Base-by-base conservation (phyloP, 2,329 filamentous ascomycete genomes). In the Apiospora koreana region DNA sequence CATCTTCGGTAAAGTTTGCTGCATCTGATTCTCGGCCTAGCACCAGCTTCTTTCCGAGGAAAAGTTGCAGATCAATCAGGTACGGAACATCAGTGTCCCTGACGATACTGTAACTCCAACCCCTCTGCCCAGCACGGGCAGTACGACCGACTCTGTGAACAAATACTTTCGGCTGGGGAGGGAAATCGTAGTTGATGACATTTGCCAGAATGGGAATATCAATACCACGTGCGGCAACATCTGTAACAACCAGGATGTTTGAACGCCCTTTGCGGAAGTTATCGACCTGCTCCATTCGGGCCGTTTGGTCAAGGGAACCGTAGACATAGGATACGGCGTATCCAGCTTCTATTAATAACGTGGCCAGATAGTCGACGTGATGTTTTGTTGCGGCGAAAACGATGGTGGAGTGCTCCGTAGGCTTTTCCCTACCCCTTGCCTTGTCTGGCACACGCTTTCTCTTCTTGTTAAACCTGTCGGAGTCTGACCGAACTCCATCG, bases 141-240 rank as follows among this genome's bases (percentile, higher is more conserved):
- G 97, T 99, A 83, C 96, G 92, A 76, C 96, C 96, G 65, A 99
- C 96, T 79, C 96, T 92, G 81, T 99, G 96, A 38, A 99, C 93
- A 77, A 97, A 99, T 54, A 99, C 91, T 82, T 99, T 99, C 25
- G 96, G 94, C 77, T 98, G 96, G 1, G 95, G 93, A 3, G 96
- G 95, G 74, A 99, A 99, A 78, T 98, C 95, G 81, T 97, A 99
- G 85, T 99, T 98, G 85, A 99, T 95, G 71, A 99, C 96, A 79
- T 99, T 98, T 70, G 94, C 95, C 45, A 99, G 87, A 65, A 98
- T 89, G 0, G 96, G 96, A 75, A 99, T 97, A 89, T 99, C 96
- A 72, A 99, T 97, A 89, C 96, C 95, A 86, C 96, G 89, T 28
- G 96, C 96, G 18, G 96, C 96, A 69, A 99, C 94, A 79, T 99